Evolutionary conservation across 2,329 filamentous ascomycete genomes (phyloP).

Genomic region (Fusarium sambucinum): DNA sequence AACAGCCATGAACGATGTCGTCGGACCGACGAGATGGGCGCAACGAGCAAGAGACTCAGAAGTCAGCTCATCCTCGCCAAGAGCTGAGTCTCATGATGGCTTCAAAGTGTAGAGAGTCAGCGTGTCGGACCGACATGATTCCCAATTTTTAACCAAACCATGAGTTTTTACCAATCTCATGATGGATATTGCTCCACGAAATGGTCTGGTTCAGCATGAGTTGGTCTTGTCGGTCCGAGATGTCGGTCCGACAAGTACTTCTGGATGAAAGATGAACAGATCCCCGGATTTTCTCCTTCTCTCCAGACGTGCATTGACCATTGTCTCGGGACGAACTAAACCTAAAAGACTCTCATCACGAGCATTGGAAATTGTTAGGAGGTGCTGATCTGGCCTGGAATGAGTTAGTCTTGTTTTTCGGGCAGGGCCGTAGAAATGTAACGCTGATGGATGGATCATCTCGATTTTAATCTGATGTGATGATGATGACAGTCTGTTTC

Average conservation of each 20-base stretch:
- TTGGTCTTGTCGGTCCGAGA: not conserved
- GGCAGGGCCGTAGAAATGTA: not conserved
- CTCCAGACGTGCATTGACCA: slow-evolving; percentile 18
- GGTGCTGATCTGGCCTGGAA: not conserved
- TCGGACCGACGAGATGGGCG: slow-evolving; percentile 8
- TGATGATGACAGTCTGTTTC: not conserved
- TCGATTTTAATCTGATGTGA: not conserved
- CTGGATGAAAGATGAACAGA: not conserved
- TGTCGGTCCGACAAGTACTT: slow-evolving; percentile 11
- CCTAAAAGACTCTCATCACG: slow-evolving; percentile 2
- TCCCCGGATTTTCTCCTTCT: slow-evolving; percentile 20
- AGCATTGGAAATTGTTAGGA: not conserved
- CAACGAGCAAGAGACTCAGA: not conserved
- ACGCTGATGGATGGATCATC: not conserved
- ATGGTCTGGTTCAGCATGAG: not conserved
- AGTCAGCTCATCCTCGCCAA: slow-evolving; percentile 14
- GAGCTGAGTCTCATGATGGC: slow-evolving; percentile 19
- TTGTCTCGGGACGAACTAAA: slow-evolving; percentile 1
- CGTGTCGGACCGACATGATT: slow-evolving; percentile 25
- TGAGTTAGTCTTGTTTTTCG: not conserved
- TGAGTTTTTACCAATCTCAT: not conserved
- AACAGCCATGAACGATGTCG: not conserved
- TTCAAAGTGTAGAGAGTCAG: not conserved
- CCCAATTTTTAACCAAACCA: slow-evolving; percentile 6
- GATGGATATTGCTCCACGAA: not conserved